phyloP scores from a whole-genome alignment of 2,329 filamentous ascomycete species.

The Ploettnerulaceae sp. region DNA sequence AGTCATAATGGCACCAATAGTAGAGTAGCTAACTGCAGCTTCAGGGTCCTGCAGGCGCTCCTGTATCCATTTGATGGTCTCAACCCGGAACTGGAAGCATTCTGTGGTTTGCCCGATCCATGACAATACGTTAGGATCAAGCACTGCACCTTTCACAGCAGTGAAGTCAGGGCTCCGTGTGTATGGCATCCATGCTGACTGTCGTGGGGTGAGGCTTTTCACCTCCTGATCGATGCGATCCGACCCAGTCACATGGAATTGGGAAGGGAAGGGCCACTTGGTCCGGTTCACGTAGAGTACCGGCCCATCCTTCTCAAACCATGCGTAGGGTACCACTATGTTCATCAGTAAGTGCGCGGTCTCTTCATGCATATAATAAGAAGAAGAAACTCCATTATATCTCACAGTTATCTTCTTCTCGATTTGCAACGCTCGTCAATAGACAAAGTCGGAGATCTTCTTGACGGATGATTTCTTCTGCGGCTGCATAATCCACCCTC shows the following conservation, averaged over 20 bases:
- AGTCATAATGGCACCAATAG: conserved; percentile 19
- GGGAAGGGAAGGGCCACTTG: conserved; percentile 12
- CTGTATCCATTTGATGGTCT: conserved; percentile 19
- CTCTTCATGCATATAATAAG: neutral
- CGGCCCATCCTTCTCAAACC: conserved; percentile 14
- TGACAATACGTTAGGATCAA: conserved; percentile 9
- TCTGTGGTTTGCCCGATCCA: conserved; percentile 17
- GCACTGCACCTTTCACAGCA: conserved; percentile 13
- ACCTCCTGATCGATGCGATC: conserved; percentile 9
- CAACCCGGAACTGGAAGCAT: conserved; percentile 17
- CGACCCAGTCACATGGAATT: conserved; percentile 12
- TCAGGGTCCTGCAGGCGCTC: conserved; percentile 8
- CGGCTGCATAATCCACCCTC: neutral
- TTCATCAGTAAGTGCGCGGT: neutral
- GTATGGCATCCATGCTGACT: conserved; percentile 20
- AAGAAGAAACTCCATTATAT: neutral
- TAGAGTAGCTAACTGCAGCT: conserved; percentile 10
- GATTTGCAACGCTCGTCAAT: neutral
- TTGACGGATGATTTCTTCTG: conserved; percentile 3
- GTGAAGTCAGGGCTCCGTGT: conserved; percentile 12
- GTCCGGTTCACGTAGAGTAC: conserved; percentile 12
- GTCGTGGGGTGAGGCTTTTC: conserved; percentile 13
- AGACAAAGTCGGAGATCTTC: conserved; percentile 1
- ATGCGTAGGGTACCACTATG: conserved; percentile 17
- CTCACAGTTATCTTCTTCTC: conserved; percentile 2